phyloP scores from a whole-genome alignment of 225 moss, liverwort and hornwort genomes.

The Sphagnum tenellum region DNA sequence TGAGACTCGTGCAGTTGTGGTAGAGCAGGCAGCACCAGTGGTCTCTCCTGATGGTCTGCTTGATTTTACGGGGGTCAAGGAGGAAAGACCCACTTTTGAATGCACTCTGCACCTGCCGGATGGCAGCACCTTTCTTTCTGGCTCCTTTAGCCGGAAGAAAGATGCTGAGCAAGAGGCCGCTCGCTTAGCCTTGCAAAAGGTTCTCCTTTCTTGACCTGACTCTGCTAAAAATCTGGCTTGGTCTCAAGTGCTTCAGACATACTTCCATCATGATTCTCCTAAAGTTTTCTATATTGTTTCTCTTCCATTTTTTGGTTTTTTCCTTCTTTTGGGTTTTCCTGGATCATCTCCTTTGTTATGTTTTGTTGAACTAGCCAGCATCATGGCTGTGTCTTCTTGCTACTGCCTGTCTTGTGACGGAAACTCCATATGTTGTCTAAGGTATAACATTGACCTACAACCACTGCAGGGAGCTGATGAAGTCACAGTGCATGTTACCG shows the following conservation, averaged over 20 bases:
- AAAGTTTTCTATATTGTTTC: background rate
- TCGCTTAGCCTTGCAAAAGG: constrained; percentile 73
- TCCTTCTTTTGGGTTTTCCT: background rate
- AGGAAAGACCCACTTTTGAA: constrained; percentile 34
- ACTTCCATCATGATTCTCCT: background rate
- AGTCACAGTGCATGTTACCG: no score
- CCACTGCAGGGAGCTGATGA: no score
- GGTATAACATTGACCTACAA: no score
- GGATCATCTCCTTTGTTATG: background rate
- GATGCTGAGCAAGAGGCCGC: constrained; percentile 98
- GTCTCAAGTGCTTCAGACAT: no score
- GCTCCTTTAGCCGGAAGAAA: constrained; percentile 75
- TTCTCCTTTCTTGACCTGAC: constrained; percentile 2
- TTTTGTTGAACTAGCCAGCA: background rate
- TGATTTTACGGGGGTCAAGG: constrained; percentile 28
- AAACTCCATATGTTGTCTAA: no score
- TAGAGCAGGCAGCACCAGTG: constrained; percentile 9
- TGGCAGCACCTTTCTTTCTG: constrained; percentile 60
- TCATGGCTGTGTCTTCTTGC: no score
- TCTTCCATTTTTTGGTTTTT: background rate
- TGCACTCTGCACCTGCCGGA: constrained; percentile 81
- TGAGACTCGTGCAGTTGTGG: constrained; percentile 41
- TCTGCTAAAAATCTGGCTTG: background rate
- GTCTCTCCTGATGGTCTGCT: constrained; percentile 19
- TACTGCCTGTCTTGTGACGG: no score